These are phyloP conservation scores for Aspergillus avenaceus DNA, from an alignment of 495 filamentous ascomycete species.

Conservation along the genomic window DNA sequence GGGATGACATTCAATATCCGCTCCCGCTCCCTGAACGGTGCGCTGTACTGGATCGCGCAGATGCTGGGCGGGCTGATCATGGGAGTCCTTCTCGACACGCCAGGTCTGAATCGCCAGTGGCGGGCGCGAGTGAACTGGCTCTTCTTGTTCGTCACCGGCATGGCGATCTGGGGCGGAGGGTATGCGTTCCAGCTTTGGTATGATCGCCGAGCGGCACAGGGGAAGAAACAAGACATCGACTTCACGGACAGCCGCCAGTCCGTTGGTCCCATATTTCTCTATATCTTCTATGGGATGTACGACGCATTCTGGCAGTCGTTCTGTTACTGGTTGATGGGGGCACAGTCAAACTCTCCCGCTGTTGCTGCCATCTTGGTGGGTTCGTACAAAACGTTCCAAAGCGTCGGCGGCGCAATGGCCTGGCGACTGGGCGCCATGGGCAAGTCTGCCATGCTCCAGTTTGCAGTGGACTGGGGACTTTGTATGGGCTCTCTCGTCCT, in stretches of 20 bases:
- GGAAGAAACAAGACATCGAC: constrained; percentile 37
- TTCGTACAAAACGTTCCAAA: not conserved
- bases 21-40: constrained; percentile 46
- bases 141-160: constrained; percentile 41
- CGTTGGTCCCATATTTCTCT: constrained; percentile 50
- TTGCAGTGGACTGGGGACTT: constrained; percentile 3
- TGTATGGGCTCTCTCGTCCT: constrained; percentile 30
- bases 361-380: not conserved
- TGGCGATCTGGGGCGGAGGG: constrained; percentile 53
- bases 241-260: constrained; percentile 27
- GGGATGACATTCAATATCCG: constrained; percentile 46
- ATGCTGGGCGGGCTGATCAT: constrained; percentile 50
- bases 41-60: constrained; percentile 52
- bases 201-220: constrained; percentile 22
- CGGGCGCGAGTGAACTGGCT: constrained; percentile 44
- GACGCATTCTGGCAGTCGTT: constrained; percentile 60
- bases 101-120: constrained; percentile 29
- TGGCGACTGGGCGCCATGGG: not conserved
- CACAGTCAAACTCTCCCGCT: not conserved
- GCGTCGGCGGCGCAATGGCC: not conserved
- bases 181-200: constrained; percentile 47
- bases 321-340: constrained; percentile 64
- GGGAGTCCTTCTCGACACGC: constrained; percentile 44
- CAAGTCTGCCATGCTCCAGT: not conserved
- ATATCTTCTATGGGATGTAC: constrained; percentile 52